Evolutionary conservation across 352 stramenopile species (phyloP).

Genomic region (Pythium chondricola): DNA sequence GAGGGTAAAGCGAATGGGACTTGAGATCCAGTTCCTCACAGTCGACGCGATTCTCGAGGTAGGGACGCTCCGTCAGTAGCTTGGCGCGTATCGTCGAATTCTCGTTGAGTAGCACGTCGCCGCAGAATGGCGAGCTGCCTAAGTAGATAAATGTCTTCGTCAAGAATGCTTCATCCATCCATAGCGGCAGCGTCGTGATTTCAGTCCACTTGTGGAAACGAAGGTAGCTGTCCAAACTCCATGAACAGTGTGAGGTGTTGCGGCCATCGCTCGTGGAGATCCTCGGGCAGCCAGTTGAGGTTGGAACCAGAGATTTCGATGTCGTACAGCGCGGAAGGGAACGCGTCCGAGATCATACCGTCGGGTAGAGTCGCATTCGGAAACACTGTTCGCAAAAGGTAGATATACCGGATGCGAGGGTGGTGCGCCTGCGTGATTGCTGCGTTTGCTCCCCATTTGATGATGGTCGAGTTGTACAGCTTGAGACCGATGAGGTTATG

Average conservation of each 20-base stretch:
- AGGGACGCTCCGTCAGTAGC: background rate
- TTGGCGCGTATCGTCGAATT: background rate
- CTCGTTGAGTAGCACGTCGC: constrained; percentile 7
- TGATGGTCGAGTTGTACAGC: constrained; percentile 18
- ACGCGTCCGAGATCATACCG: background rate
- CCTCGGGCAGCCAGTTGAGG: constrained; percentile 2
- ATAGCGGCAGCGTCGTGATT: constrained; percentile 3
- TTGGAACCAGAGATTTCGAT: constrained; percentile 10
- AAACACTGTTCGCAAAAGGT: constrained; percentile 5
- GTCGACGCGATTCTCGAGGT: no score
- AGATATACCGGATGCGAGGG: constrained; percentile 1
- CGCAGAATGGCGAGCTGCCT: constrained; percentile 6
- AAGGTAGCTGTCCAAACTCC: constrained; percentile 2
- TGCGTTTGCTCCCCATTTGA: constrained; percentile 6
- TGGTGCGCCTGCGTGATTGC: constrained; percentile 7
- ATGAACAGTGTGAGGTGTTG: constrained; percentile 3
- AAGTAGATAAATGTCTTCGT: background rate
- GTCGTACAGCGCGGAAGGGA: background rate
- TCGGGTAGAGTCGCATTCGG: background rate
- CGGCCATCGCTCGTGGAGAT: constrained; percentile 8
- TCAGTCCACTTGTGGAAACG: constrained; percentile 1
- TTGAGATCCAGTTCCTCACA: no score
- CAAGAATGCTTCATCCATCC: constrained; percentile 11
- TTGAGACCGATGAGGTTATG: constrained; percentile 11
- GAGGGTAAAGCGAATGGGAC: no score